Percentiles rank a stretch among this genome's conserved stretches.
Conservation (phyloP, 345 rosid genomes). For the Heritiera littoralis region DNA sequence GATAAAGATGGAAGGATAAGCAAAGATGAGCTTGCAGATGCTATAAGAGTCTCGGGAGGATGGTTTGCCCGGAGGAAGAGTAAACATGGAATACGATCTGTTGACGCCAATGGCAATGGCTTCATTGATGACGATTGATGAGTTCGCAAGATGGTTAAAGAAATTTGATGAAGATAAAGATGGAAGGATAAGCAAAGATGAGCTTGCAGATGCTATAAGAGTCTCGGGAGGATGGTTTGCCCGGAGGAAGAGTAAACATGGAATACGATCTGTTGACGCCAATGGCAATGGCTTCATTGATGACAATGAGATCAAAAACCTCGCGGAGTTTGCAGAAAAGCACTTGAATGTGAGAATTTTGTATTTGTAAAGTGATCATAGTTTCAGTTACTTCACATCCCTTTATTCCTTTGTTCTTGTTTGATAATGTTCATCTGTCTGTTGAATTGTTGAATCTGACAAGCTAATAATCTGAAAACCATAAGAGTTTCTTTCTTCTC, state of each 20-base stretch:
- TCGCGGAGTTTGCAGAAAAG: slow-evolving; percentile 25
- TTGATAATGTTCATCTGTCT: background rate
- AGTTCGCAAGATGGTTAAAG: slow-evolving; percentile 5
- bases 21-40: slow-evolving; percentile 13
- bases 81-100: background rate
- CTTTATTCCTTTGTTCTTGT: background rate
- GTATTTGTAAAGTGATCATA: background rate
- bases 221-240: slow-evolving; percentile 10
- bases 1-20: slow-evolving; percentile 9
- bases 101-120: slow-evolving; percentile 13
- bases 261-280: background rate
- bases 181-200: slow-evolving; percentile 6
- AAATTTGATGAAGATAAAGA: slow-evolving; percentile 18
- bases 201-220: slow-evolving; percentile 12
- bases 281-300: slow-evolving; percentile 13
- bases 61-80: slow-evolving; percentile 16
- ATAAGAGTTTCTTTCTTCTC: too few relatives aligned
- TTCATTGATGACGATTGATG: slow-evolving; percentile 13
- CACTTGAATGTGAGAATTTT: slow-evolving; percentile 23
- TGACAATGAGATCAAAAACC: slow-evolving; percentile 21
- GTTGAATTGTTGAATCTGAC: background rate
- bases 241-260: slow-evolving; percentile 9
- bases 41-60: slow-evolving; percentile 4
- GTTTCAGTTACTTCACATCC: background rate
- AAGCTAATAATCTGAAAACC: background rate